A percentile compares a stretch with the other conserved stretches of the same genome.
Conservation (phyloP, 305 asterid species). For the Rubia tinctorum region DNA sequence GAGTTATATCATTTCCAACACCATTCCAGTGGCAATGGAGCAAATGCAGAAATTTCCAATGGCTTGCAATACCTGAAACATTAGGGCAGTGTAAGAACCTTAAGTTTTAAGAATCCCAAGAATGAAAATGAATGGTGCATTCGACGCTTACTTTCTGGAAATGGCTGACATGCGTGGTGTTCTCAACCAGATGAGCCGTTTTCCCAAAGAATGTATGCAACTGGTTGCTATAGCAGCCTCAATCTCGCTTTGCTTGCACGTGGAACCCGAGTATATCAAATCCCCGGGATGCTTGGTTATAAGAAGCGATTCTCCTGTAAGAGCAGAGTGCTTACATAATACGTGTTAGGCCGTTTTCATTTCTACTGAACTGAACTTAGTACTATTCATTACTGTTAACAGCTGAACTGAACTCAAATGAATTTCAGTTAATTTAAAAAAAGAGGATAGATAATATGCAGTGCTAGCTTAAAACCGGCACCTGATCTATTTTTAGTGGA, state of each 20-base stretch:
- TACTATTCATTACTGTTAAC: no score
- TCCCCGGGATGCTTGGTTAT: slow-evolving; percentile 58
- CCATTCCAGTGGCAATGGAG: slow-evolving; percentile 58
- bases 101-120: neutral
- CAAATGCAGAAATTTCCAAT: slow-evolving; percentile 70
- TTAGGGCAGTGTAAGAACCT: slow-evolving; percentile 1
- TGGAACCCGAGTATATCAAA: slow-evolving; percentile 54
- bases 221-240: slow-evolving; percentile 55
- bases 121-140: neutral
- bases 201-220: slow-evolving; percentile 66
- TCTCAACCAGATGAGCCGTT: slow-evolving; percentile 66
- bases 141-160: slow-evolving; percentile 44
- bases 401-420: neutral
- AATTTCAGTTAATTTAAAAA: neutral
- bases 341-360: neutral
- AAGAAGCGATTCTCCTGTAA: slow-evolving; percentile 65
- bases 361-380: neutral
- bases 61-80: slow-evolving; percentile 50
- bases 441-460: neutral
- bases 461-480: slow-evolving; percentile 2
- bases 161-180: slow-evolving; percentile 59
- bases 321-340: slow-evolving; percentile 43
- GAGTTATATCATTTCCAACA: slow-evolving; percentile 43
- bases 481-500: slow-evolving; percentile 72
- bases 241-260: slow-evolving; percentile 64